Base-by-base conservation (phyloP, 106 monocot species). In the Xerophyta viscosa region DNA sequence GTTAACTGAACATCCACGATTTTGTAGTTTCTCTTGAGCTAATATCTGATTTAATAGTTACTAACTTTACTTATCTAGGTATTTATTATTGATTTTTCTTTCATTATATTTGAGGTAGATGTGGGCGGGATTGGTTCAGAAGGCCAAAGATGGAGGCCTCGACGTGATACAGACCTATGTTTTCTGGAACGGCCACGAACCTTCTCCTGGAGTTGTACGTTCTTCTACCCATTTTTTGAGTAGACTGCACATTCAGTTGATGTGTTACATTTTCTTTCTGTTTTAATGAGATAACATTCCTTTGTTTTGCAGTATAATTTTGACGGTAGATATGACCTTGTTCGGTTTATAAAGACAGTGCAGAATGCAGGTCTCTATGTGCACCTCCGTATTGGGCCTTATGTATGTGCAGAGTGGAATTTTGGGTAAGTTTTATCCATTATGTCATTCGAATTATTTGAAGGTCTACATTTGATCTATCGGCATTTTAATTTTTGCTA, bases 331-430 rank as follows among this genome's bases (percentile, higher is more conserved):
- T 96, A 85, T 66, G 88, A 96, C 73, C 48, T 96, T 57, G 94
- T 96, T 67, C 78, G 84, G 65, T 96, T 96, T 58, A 41, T 96
- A 22, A 96, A 82, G 76, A 88, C 94, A 6, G 88, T 76, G 61
- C 81, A 82, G 52, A 85, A 77, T 46, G 81, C 88, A 8, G 93
- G 93, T 37, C 64, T 94, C 45, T 94, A 78, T 57, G 84, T 88
- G 17, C 83, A 88, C 57, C 78, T 94, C 27, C 77, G 88, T 13
- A 73, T 96, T 28, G 94, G 94, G 37, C 94, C 94, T 48, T 96
- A 96, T 61, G 63, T 85, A 56, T 96, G 94, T 59, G 94, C 76
- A 37, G 94, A 96, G 55, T 96, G 94, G 94, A 96, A 96, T 67
- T 88, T 88, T 70, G 94, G 94, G 94, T 94, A 76, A 18, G 24